Evolutionary conservation across 768 basidiomycete genomes (phyloP), one percentile per base, ranked within the genome.

Genomic region (Tylopilus vinaceipallidus): DNA sequence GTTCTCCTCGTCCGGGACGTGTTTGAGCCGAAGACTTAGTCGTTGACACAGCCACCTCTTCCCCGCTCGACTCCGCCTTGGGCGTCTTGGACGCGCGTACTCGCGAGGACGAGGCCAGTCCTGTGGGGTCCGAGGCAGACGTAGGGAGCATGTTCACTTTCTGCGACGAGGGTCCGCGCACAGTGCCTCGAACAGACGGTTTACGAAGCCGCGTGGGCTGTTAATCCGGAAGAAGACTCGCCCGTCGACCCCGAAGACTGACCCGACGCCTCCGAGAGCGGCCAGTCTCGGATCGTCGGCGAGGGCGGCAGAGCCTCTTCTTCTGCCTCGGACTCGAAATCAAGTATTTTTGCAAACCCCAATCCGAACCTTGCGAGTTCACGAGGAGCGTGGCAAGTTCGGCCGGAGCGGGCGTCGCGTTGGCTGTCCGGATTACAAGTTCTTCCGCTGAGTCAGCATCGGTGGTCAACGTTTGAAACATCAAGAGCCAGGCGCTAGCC

Each of bases 1-100:
- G 64, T 91, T 91, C 65, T 90, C 89, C 62, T 90, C 90, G 61
- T 92, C 88, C 1, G 74, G 73, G 10, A 86, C 57, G 63, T 91
- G 83, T 57, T 90, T n/a, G n/a, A n/a, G n/a, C n/a, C n/a, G n/a
- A n/a, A n/a, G n/a, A 92, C 50, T 77, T 70, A 4, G 81, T 73
- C 3, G 77, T 63, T 1, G 37, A 45, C 2, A 23, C 27, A 4
- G 58, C 49, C 4, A 47, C 54, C 6, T 51, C 52, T 23, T 13
- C 2, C 20, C 24, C 11, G 4, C 20, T n/a, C 1, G 30, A 38
- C 10, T 55, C 51, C 24, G 44, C 35, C 30, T 47, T 64, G 10
- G 46, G 39, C 39, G 55, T 48, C 33, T 60, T 67, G 33, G 54
- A 53, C 2, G 51, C 22, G 9, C 59, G 54, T 42, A 40, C 39